Evolutionary conservation across 208 protist species (phyloP), one percentile per base, ranked within the genome.

Genomic region (Leptomonas seymouri): DNA sequence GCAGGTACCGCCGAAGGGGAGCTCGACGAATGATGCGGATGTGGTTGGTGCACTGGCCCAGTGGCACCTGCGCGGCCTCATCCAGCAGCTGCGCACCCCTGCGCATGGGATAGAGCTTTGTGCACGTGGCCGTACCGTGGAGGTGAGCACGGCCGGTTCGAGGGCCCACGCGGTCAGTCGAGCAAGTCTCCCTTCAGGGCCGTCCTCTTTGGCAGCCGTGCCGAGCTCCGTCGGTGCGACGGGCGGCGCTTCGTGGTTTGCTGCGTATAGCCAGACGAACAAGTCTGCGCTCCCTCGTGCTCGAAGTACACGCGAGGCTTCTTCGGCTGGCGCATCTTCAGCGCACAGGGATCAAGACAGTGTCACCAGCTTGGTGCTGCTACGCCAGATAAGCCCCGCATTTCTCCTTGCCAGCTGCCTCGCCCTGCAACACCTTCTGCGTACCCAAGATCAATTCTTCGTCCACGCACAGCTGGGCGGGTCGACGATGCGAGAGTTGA

Each of bases 21-120:
- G n/a, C 1, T 16, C 14, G 54, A 8, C 42, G 30, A 1, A 5
- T 15, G 45, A 61, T 36, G 55, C n/a, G 18, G 36, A n/a, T 21
- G 63, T 49, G 0, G 46, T 76, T 25, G 71, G 63, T 48, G 71
- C 71, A 1, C 55, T 76, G 16, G 63, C 71, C n/a, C 71, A 76
- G 50, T 76, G 71, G 71, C 71, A 76, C 56, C 64, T 76, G 12
- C 63, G 63, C 5, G 55, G 64, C 8, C 57, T 76, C 9, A 64
- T 76, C 21, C 41, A 11, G 31, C 48, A 76, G 57, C 44, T 76
- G 11, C 27, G 62, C 41, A 23, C 56, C 1, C 56, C 71, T 14
- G 30, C 34, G 5, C 28, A 44, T 14, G 46, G 30, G 1, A 34
- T 65, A 3, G 46, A 45, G 15, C 15, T 27, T 6, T 3, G 15